Base-by-base conservation (phyloP, 257 asterid species). In the Craterostigma plantagineum region DNA sequence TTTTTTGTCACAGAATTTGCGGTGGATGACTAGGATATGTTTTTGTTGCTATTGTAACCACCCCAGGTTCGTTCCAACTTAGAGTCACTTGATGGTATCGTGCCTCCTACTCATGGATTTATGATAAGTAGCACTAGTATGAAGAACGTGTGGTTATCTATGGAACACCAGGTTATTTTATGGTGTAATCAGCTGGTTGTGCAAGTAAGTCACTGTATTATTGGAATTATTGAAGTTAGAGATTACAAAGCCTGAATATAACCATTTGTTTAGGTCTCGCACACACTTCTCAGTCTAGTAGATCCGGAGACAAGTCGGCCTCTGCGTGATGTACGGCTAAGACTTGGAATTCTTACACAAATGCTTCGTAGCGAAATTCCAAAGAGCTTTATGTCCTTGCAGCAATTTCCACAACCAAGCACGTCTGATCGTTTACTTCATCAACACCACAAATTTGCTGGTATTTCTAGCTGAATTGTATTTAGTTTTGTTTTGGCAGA, bases 151-250 rank as follows among this genome's bases (percentile, higher is more conserved):
- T 87, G 95, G 95, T 58, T 87, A 76, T 79, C 98, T 14, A 87
- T 87, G 98, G 98, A 87, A 69, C 98, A 87, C 69, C 98, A 87
- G 77, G 95, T 76, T 63, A 87, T 87, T 51, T 55, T 77, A 43
- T 77, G 91, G 91, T 77, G 91, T 61, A 77, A 73, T 77, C 91
- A 77, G 59, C 69, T 77, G n/a, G 83, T 70, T 46, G 83, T 70
- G 45, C 91, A 77, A 61, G 91, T 77, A 64, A 82, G 93, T 76
- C 48, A 53, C 57, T 46, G 34, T 57, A 44, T 39, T 54, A 23
- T 39, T 42, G 35, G 40, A 40, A 47, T 52, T 57, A 43, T 43
- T 36, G 36, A 46, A 48, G 39, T 43, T 50, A 43, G 34, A 14
- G 27, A 16, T 10, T 40, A 45, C 30, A 47, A 18, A 41, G 30